phyloP scores from a whole-genome alignment of 2,329 filamentous ascomycete genomes.

The Cercospora sojina region DNA sequence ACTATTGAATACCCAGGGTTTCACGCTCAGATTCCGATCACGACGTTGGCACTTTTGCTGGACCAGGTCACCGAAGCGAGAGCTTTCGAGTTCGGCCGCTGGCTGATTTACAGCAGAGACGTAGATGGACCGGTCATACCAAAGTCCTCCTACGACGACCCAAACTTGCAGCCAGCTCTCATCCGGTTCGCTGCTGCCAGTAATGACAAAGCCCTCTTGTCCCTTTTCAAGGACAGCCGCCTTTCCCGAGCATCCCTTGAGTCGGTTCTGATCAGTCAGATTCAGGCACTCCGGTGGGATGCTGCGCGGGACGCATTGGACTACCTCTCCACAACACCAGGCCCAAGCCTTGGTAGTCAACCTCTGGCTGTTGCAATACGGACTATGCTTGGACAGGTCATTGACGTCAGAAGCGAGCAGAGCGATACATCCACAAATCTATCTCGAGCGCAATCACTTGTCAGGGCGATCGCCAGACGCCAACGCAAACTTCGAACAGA shows the following conservation, averaged over 20 bases:
- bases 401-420: neutral
- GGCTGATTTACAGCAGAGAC: slow-evolving; percentile 54
- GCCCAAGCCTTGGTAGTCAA: slow-evolving; percentile 18
- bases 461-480: slow-evolving; percentile 8
- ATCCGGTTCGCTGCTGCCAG: slow-evolving; percentile 56
- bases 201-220: slow-evolving; percentile 42
- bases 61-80: slow-evolving; percentile 51
- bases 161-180: slow-evolving; percentile 52
- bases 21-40: slow-evolving; percentile 47
- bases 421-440: neutral
- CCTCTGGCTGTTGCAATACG: slow-evolving; percentile 20
- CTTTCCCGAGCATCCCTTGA: slow-evolving; percentile 23
- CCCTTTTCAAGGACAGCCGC: slow-evolving; percentile 25
- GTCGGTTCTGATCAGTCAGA: slow-evolving; percentile 46
- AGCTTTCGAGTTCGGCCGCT: slow-evolving; percentile 52
- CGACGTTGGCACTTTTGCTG: slow-evolving; percentile 52
- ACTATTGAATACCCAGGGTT: slow-evolving; percentile 49
- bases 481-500: neutral
- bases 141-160: slow-evolving; percentile 46
- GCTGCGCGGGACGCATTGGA: slow-evolving; percentile 42
- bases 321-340: slow-evolving; percentile 20
- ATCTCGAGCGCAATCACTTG: slow-evolving; percentile 11
- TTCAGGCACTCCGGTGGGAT: slow-evolving; percentile 44
- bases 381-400: slow-evolving; percentile 14
- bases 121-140: slow-evolving; percentile 56